Base-by-base conservation (phyloP, 208 protist species). In the Trypanosoma grayi region DNA sequence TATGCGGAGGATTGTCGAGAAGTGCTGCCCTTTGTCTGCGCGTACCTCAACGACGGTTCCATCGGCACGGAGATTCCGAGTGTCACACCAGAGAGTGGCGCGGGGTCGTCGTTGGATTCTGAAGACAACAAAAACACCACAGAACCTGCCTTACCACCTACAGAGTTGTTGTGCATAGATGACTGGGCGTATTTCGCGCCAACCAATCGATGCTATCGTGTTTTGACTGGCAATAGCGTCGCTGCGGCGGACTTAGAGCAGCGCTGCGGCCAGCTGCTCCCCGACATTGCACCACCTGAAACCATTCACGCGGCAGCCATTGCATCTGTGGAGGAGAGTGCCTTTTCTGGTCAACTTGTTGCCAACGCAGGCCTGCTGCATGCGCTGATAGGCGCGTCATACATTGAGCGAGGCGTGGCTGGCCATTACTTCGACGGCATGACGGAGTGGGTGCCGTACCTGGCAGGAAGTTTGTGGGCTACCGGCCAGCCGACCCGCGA, bases 41-140 rank as follows among this genome's bases (percentile, higher is more conserved):
- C 77, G 0, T 90, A 87, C 70, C 36, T 79, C 24, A 90, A 90
- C 63, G 83, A 90, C 66, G 83, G 83, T 41, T 75, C 71, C 18
- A 57, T 59, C 18, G 77, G 64, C 20, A 40, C 66, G 18, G 28
- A 52, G 7, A 25, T n/a, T 7, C 25, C 54, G 11, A 54, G 14
- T 9, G n/a, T 16, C 10, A 20, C 8, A 2, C 41, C 33, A 6
- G 20, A 27, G 31, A 9, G 22, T 20, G 8, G 18, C 18, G 43
- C 52, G 6, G 55, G 16, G 5, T 40, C 47, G n/a, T n/a, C n/a
- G n/a, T n/a, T n/a, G n/a, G n/a, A n/a, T 28, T n/a, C 20, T 18
- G 37, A 28, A 3, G 30, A 44, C 9, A 47, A 33, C 18, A 66
- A 37, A 16, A 51, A 16, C 16, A 50, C 57, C 8, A 16, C 24